Evolutionary conservation across 768 basidiomycete species (phyloP), one percentile per base, ranked within the genome.

Genomic region (Coprinellus micaceus): DNA sequence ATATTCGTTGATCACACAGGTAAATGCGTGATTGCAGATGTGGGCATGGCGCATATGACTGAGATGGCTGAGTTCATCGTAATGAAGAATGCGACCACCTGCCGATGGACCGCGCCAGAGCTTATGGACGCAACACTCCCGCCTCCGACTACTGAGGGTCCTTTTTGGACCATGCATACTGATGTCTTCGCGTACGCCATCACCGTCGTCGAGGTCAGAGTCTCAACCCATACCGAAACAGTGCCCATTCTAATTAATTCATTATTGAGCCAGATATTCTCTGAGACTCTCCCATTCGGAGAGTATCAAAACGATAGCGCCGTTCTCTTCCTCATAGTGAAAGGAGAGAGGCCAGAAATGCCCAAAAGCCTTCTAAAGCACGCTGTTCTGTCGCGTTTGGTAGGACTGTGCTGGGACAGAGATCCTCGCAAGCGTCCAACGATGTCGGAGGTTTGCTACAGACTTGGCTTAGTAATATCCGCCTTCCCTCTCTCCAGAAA

Each of bases 61-160:
- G 47, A 62, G 7, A 24, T 53, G 4, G 52, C 60, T 13, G 61
- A 67, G 13, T 66, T 65, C 44, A 67, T 67, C 11, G 64, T 63
- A 1, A 53, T 58, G 10, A 63, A 64, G 25, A 64, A 64, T 3
- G 64, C 65, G 1, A 67, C 67, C 0, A 60, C 61, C 13, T 59
- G 62, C 11, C 45, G 71, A 28, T 73, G 72, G 72, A 67, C 60
- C 30, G 69, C 71, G 2, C 72, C 71, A 0, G 72, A 73, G 58
- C 53, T 71, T 7, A 63, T 70, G 53, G 58, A 47, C 25, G 6
- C 24, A 5, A 7, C 6, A 22, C 21, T 59, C 28, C 60, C 64
- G n/a, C 49, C 62, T 5, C 56, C 64, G 4, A 54, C 58, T 4
- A 54, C 52, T 7, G 47, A 63, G 3, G 41, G 33, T 0, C 63